Base-by-base conservation (phyloP, 1,139 yeast species). In the Scheffersomyces illinoinensis region DNA sequence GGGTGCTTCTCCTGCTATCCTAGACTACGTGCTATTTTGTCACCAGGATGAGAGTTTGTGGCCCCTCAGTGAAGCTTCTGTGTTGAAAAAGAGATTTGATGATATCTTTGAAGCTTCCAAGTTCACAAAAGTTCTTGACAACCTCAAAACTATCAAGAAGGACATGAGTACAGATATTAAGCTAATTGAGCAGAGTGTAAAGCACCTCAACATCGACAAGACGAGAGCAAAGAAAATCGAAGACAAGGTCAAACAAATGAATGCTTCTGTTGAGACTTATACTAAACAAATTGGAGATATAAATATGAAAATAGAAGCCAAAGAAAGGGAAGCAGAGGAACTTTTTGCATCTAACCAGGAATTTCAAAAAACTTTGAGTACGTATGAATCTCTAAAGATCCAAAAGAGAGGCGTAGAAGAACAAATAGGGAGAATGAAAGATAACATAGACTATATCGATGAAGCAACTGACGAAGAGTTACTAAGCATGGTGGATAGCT, bases 31-130 rank as follows among this genome's bases (percentile, higher is more conserved):
- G 53, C 89, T 95, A 2, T 96, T 96, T 72, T 95, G 99, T 69
- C 99, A 96, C 70, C 99, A 96, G 72, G 99, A 96, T 69, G 99
- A 96, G 61, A 89, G 96, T 68, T 76, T 92, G 50, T 96, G 99
- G 99, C 99, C 99, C 1, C 78, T 96, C 58, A 87, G 95, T 65
- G 99, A 96, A 73, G 97, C 99, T 0, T 83, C 97, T 7, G 85
- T 85, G 17, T 81, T 96, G 69, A 96, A 96, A 75, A 93, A 93
- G 74, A 84, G 95, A 60, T 96, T 96, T 68, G 99, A 96, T 72
- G 99, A 95, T 71, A 95, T 96, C 6, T 96, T 96, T 67, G 98
- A 96, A 72, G 97, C 98, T 0, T 85, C 93, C 65, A 93, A 92
- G 72, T 96, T 90, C 68, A 93, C 98, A 1, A 93, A 91, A 70